These are phyloP conservation scores for Periconia macrospinosa DNA, from an alignment of 2,329 filamentous ascomycete species.

Conservation along the genomic window DNA sequence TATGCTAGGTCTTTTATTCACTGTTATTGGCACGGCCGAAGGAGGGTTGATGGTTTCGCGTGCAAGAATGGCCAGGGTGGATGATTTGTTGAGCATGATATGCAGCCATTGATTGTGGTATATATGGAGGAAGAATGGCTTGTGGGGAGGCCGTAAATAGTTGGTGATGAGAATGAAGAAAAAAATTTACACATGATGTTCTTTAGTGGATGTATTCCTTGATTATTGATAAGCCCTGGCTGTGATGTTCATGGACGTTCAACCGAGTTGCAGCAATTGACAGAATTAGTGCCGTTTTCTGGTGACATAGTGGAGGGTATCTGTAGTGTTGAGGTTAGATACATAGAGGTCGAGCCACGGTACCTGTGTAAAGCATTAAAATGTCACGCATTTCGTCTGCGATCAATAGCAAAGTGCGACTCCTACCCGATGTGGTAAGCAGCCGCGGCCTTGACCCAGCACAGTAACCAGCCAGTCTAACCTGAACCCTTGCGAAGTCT, in stretches of 20 bases:
- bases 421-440: slow-evolving; percentile 19
- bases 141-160: slow-evolving; percentile 40
- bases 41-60: slow-evolving; percentile 14
- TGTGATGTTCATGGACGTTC: not conserved
- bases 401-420: slow-evolving; percentile 19
- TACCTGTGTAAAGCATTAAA: slow-evolving; percentile 12
- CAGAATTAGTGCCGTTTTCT: too few species aligned
- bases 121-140: slow-evolving; percentile 11
- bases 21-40: slow-evolving; percentile 24
- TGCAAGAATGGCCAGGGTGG: slow-evolving; percentile 15
- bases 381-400: slow-evolving; percentile 25
- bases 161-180: slow-evolving; percentile 28
- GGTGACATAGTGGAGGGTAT: not conserved
- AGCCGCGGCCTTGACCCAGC: not conserved
- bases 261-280: too few species aligned
- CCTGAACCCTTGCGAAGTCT: slow-evolving; percentile 18
- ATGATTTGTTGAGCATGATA: slow-evolving; percentile 22
- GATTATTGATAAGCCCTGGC: not conserved
- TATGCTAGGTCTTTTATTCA: slow-evolving; percentile 41
- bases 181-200: slow-evolving; percentile 22
- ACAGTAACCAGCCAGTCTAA: not conserved
- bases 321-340: not conserved
- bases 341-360: not conserved
- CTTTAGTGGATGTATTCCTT: not conserved
- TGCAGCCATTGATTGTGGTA: slow-evolving; percentile 15